Conservation (phyloP, 2,329 filamentous ascomycete genomes). For the Periconia macrospinosa region DNA sequence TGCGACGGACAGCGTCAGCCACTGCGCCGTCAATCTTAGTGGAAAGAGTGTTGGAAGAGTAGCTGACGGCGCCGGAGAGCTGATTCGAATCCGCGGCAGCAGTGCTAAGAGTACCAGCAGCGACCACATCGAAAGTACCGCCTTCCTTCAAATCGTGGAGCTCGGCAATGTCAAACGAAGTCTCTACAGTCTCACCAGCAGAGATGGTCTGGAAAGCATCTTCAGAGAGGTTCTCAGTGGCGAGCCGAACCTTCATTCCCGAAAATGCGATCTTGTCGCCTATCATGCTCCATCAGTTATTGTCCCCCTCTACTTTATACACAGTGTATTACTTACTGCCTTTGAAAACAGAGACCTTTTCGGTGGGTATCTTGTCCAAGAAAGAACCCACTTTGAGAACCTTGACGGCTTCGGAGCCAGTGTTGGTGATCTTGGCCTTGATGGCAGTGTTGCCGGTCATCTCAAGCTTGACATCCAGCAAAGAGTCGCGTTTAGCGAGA, state of each 20-base stretch:
- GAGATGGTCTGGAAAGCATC: slow-evolving; percentile 53
- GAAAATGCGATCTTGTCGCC: slow-evolving; percentile 50
- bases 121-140: slow-evolving; percentile 57
- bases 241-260: slow-evolving; percentile 53
- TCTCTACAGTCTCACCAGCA: slow-evolving; percentile 50
- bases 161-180: slow-evolving; percentile 56
- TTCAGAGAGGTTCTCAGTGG: slow-evolving; percentile 47
- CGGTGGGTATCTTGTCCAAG: slow-evolving; percentile 51
- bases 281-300: slow-evolving; percentile 10
- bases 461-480: slow-evolving; percentile 44
- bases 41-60: slow-evolving; percentile 59
- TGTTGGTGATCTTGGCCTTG: slow-evolving; percentile 57
- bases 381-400: slow-evolving; percentile 55
- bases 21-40: slow-evolving; percentile 57
- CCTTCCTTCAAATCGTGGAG: slow-evolving; percentile 53
- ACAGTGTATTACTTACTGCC: slow-evolving; percentile 42
- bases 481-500: slow-evolving; percentile 38
- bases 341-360: slow-evolving; percentile 54
- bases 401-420: slow-evolving; percentile 50
- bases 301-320: too few species aligned
- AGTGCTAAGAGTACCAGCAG: slow-evolving; percentile 58
- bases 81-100: slow-evolving; percentile 55
- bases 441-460: slow-evolving; percentile 53
- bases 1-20: slow-evolving; percentile 52
- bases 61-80: slow-evolving; percentile 57